Conservation (phyloP, 805 yeast genomes). For the Candida broadrunensis region DNA sequence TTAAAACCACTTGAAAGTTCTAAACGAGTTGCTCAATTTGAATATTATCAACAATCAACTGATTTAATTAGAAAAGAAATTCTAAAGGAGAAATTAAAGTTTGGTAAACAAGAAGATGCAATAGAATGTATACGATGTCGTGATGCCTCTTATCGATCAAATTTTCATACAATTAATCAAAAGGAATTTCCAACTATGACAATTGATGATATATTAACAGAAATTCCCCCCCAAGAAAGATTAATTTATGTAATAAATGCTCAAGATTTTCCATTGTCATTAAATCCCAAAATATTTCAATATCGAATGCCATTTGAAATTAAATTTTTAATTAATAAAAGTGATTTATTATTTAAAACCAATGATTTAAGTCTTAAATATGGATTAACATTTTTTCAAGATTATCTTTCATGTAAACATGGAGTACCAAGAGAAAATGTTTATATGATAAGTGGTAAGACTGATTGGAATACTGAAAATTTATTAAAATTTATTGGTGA, state of each 20-base stretch:
- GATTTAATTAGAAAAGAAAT: neutral
- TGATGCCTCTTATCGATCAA: constrained; percentile 45
- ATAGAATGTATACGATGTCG: constrained; percentile 56
- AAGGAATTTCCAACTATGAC: constrained; percentile 31
- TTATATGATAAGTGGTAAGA: constrained; percentile 47
- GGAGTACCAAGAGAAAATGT: constrained; percentile 40
- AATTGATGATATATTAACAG: constrained; percentile 14
- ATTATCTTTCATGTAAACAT: constrained; percentile 29
- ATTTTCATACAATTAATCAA: constrained; percentile 20
- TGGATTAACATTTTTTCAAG: constrained; percentile 27
- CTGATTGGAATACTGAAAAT: constrained; percentile 46
- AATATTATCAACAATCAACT: neutral
- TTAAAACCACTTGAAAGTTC: neutral
- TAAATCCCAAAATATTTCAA: constrained; percentile 35
- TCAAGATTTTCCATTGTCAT: constrained; percentile 68
- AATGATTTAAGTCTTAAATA: constrained; percentile 20
- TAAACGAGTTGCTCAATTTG: neutral
- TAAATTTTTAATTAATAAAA: constrained; percentile 40
- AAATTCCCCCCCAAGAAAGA: constrained; percentile 43
- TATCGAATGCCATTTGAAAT: constrained; percentile 31
- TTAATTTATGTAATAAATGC: constrained; percentile 64
- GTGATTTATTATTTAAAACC: constrained; percentile 41
- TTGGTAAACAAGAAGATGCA: constrained; percentile 1
- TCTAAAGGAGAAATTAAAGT: neutral
- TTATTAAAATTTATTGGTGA: constrained; percentile 36